Conservation (phyloP, 768 basidiomycete species). For the Fistulinella prunicolor region DNA sequence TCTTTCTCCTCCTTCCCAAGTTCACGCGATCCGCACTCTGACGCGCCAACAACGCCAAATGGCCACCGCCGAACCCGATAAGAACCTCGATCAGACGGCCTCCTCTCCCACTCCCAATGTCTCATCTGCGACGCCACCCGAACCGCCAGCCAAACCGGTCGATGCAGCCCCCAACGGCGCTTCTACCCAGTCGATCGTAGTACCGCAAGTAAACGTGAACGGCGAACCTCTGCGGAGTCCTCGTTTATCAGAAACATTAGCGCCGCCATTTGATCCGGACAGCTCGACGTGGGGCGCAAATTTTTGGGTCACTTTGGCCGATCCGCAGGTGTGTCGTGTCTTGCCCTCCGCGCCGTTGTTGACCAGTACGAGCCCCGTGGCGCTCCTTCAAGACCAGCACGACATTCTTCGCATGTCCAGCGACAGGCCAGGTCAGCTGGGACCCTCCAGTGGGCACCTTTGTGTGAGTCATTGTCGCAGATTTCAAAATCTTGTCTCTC, state of each 20-base stretch:
- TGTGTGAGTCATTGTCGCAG: slow-evolving; percentile 53
- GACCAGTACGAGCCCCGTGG: slow-evolving; percentile 6
- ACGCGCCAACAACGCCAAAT: slow-evolving; percentile 16
- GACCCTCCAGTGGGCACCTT: slow-evolving; percentile 88
- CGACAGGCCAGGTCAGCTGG: slow-evolving; percentile 91
- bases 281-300: slow-evolving; percentile 78
- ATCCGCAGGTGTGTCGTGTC: slow-evolving; percentile 69
- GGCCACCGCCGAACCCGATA: slow-evolving; percentile 26
- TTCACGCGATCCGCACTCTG: slow-evolving; percentile 10
- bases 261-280: slow-evolving; percentile 22
- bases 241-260: slow-evolving; percentile 29
- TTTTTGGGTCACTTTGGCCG: slow-evolving; percentile 93
- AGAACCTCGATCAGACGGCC: slow-evolving; percentile 21
- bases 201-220: slow-evolving; percentile 36
- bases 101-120: slow-evolving; percentile 4
- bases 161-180: slow-evolving; percentile 10
- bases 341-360: slow-evolving; percentile 7
- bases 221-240: slow-evolving; percentile 33
- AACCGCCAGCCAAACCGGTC: slow-evolving; percentile 5
- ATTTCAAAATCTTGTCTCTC: slow-evolving; percentile 18
- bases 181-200: slow-evolving; percentile 18
- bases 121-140: slow-evolving; percentile 1
- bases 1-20: slow-evolving; percentile 1
- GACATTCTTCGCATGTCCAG: slow-evolving; percentile 90
- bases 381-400: slow-evolving; percentile 43